Evolutionary conservation across 1,284 basidiomycete species (phyloP).

Genomic region (Porogramme epimiltina): DNA sequence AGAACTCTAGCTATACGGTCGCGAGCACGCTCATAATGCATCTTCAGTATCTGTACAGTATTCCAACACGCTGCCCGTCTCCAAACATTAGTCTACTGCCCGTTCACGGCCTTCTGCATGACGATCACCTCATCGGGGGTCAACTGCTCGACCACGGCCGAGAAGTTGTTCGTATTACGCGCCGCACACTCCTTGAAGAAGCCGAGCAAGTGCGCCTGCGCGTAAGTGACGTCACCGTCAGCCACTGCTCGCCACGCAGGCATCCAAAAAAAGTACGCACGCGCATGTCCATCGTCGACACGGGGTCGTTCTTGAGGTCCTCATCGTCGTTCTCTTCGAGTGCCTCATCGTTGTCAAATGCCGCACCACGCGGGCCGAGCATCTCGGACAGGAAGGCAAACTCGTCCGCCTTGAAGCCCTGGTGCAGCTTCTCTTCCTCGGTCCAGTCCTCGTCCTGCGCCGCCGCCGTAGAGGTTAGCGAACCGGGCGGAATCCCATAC

Average conservation of each 20-base stretch:
- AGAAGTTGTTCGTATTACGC: slow-evolving; percentile 68
- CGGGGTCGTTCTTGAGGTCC: slow-evolving; percentile 84
- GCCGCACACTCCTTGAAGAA: slow-evolving; percentile 75
- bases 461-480: neutral
- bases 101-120: slow-evolving; percentile 55
- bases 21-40: neutral
- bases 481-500: no score
- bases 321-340: slow-evolving; percentile 78
- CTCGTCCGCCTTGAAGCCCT: slow-evolving; percentile 62
- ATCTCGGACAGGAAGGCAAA: slow-evolving; percentile 70
- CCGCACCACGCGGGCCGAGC: slow-evolving; percentile 55
- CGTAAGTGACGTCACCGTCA: neutral
- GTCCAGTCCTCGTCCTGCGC: slow-evolving; percentile 85
- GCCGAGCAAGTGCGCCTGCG: slow-evolving; percentile 62
- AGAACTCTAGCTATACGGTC: neutral
- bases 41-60: neutral
- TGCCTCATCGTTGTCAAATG: slow-evolving; percentile 74
- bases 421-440: slow-evolving; percentile 67
- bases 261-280: slow-evolving; percentile 43
- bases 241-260: neutral
- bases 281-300: slow-evolving; percentile 88
- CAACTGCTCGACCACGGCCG: slow-evolving; percentile 63
- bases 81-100: no score
- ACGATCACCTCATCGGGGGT: slow-evolving; percentile 71
- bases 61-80: no score